Base-by-base conservation (phyloP, 1,284 basidiomycete species). In the Boletus coffeatus region DNA sequence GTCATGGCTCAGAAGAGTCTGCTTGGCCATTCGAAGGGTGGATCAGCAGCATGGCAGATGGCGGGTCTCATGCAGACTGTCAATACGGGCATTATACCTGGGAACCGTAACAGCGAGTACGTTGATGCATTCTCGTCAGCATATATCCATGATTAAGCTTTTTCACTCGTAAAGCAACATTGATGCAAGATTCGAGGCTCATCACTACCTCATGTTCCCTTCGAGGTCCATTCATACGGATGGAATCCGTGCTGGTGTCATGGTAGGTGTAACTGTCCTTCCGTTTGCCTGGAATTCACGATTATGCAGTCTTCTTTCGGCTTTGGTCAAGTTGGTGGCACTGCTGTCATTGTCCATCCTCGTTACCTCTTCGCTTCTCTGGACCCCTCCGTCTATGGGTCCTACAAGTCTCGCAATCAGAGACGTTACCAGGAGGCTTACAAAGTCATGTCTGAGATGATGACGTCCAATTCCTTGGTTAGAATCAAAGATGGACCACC, bases 291-390 rank as follows among this genome's bases (percentile, higher is more conserved):
- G 8, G 5, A 21, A 29, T 59, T 66, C n/a, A 67, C 2, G 39
- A 43, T 58, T 67, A 62, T 57, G 18, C 64, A 89, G 83, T 98
- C 96, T 4, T 98, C 95, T 18, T 99, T 99, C 80, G 97, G 97
- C 71, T 99, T 99, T 82, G 97, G 96, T 71, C 97, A 99, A 85
- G 96, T 98, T 68, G 97, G 96, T 67, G 97, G 96, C 66, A 93
- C 90, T 65, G 90, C 88, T 57, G 83, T 96, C 66, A 81, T 98
- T 69, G 75, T 99, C 62, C 90, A 99, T 77, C 94, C 97, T 59
- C 91, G 93, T 68, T 94, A 94, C 80, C 83, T 98, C 66, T 89
- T 95, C 68, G 96, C 89, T 60, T 83, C 91, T 13, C 79, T 98
- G 53, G 87, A 92, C 66, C 83, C 89, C 2, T 79, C 84, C 36